Evolutionary conservation across 2,329 filamentous ascomycete genomes (phyloP), one percentile per base, ranked within the genome.

Genomic region (Ophiostoma montium): DNA sequence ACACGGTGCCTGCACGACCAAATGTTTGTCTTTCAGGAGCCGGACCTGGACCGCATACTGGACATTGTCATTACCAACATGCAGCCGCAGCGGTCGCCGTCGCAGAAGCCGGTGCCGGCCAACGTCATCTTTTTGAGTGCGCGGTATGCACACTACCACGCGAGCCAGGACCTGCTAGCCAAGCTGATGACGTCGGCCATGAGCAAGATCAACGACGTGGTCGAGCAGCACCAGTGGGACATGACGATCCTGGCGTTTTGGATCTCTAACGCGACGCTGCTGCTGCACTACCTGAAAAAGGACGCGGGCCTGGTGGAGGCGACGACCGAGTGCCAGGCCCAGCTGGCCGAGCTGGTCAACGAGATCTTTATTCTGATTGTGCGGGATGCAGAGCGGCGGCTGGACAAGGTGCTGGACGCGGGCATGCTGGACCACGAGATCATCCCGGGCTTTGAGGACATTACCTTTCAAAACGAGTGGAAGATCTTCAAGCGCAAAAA

Each of bases 171-270:
- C 54, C 72, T 98, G 10, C 70, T 98, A 10, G 82, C 79, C 16
- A 83, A 84, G 39, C 75, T 96, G 23, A 76, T 98, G 15, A 74
- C 85, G 23, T 82, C 84, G 33, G 87, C 92, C 35, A 94, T 94
- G 76, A 87, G 94, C 60, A 92, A 90, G 65, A 96, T 98, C 59
- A 96, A 96, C 61, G 83, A 88, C 52, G 87, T 95, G 30, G 88
- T 98, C n/a, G 92, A 96, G 65, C 78, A 78, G 53, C 82, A 90
- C 60, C 92, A 98, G 62, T 96, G 92, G 92, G 92, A 98, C 62
- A 98, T 98, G 92, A 98, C 92, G 0, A 95, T 98, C 56, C 71
- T 98, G 35, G 92, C 92, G 2, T 98, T 98, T 62, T 98, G 92
- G 92, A 88, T 95, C 60, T 96, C 92, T 1, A 98, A 98, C 63